phyloP scores from a whole-genome alignment of 2,329 filamentous ascomycete genomes.

The Claviceps pazoutovae region DNA sequence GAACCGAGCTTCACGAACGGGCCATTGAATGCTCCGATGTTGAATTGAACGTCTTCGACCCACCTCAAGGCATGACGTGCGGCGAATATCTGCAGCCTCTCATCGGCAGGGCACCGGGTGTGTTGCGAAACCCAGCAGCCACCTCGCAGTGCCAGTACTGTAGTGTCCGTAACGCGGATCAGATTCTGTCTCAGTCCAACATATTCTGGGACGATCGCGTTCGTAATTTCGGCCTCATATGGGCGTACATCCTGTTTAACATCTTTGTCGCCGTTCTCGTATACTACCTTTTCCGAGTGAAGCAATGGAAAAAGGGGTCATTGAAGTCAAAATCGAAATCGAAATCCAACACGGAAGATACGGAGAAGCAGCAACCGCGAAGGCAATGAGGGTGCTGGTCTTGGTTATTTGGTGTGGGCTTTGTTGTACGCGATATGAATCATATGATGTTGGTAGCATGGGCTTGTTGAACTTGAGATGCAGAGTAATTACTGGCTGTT shows the following conservation, averaged over 20 bases:
- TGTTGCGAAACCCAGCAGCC: constrained; percentile 46
- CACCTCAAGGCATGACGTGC: constrained; percentile 50
- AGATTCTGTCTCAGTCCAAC: constrained; percentile 35
- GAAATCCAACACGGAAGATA: neutral
- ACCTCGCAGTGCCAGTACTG: constrained; percentile 52
- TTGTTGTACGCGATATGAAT: too few relatives aligned
- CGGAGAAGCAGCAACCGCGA: neutral
- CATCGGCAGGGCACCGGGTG: constrained; percentile 34
- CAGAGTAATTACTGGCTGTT: too few relatives aligned
- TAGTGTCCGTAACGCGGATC: constrained; percentile 44
- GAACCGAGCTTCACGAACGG: constrained; percentile 47
- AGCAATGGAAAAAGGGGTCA: constrained; percentile 15
- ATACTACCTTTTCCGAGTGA: constrained; percentile 50
- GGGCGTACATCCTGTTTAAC: constrained; percentile 53
- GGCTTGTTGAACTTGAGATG: too few relatives aligned
- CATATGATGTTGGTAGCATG: too few relatives aligned
- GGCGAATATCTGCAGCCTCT: constrained; percentile 46
- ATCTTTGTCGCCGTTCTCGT: constrained; percentile 40
- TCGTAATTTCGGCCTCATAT: constrained; percentile 59
- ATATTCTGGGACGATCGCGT: constrained; percentile 43
- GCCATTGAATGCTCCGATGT: constrained; percentile 33
- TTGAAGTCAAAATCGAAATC: neutral
- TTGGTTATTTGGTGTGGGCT: too few relatives aligned
- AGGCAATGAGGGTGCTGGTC: neutral
- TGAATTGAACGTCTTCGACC: constrained; percentile 52